A percentile compares a stretch with the other conserved stretches of the same genome.
phyloP scores from a whole-genome alignment of 768 basidiomycete species.

The Lactifluus subvellereus region DNA sequence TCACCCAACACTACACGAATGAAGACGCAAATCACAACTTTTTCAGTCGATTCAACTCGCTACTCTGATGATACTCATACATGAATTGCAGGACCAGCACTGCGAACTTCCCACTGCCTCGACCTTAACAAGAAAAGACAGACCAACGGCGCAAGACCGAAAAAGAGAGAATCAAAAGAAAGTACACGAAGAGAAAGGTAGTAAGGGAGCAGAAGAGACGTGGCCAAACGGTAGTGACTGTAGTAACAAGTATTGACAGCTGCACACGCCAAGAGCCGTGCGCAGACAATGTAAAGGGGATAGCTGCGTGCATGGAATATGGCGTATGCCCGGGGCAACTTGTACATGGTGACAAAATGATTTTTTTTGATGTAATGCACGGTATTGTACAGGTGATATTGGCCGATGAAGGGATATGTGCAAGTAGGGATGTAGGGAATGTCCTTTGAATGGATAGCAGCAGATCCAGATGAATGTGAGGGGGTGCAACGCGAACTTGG shows the following conservation, averaged over 20 bases:
- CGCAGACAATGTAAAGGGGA: slow-evolving; percentile 1
- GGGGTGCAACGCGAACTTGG: neutral
- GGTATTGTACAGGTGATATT: slow-evolving; percentile 23
- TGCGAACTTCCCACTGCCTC: slow-evolving; percentile 9
- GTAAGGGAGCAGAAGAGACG: slow-evolving; percentile 1
- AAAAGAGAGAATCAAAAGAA: neutral
- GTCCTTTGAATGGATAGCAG: slow-evolving; percentile 8
- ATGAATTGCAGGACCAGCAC: slow-evolving; percentile 15
- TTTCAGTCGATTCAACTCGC: neutral
- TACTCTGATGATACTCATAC: slow-evolving; percentile 3
- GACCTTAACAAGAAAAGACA: slow-evolving; percentile 6
- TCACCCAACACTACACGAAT: neutral
- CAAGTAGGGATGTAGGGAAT: slow-evolving; percentile 14
- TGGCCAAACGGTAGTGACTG: neutral
- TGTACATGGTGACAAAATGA: slow-evolving; percentile 14
- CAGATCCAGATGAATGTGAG: slow-evolving; percentile 1
- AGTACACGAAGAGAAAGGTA: slow-evolving; percentile 6
- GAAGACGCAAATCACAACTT: neutral
- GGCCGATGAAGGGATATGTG: slow-evolving; percentile 12
- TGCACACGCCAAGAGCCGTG: slow-evolving; percentile 1
- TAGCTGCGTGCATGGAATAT: slow-evolving; percentile 1
- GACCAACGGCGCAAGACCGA: neutral
- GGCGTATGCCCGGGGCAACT: slow-evolving; percentile 5
- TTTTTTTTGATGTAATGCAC: slow-evolving; percentile 16
- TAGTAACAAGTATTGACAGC: slow-evolving; percentile 15